phyloP scores from a whole-genome alignment of 1,284 basidiomycete species.

The Hymenochaete sp. region DNA sequence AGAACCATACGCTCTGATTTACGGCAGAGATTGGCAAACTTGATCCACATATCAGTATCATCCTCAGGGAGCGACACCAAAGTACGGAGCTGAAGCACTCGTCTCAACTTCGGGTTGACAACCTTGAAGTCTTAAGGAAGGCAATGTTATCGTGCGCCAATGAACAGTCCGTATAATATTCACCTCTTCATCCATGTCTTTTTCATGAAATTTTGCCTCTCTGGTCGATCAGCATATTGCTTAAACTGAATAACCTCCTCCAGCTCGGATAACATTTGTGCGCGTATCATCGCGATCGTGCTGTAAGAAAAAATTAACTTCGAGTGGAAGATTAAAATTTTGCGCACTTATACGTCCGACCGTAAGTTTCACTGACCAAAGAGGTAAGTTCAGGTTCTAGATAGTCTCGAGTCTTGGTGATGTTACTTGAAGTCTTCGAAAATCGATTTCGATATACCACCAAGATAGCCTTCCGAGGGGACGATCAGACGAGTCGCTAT shows the following conservation, averaged over 20 bases:
- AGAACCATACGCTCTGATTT: slow-evolving; percentile 81
- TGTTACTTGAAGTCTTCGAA: slow-evolving; percentile 82
- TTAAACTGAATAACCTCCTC: slow-evolving; percentile 99
- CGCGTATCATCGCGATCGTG: slow-evolving; percentile 92
- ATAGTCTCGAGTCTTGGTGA: slow-evolving; percentile 90
- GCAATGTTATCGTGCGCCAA: too few species aligned
- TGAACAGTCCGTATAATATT: too few species aligned
- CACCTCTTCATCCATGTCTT: slow-evolving; percentile 95
- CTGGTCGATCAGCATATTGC: slow-evolving; percentile 87
- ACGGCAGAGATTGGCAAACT: slow-evolving; percentile 83
- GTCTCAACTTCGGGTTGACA: slow-evolving; percentile 98
- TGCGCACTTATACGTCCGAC: slow-evolving; percentile 94
- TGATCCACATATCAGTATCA: slow-evolving; percentile 97
- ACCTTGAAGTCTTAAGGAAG: slow-evolving; percentile 86
- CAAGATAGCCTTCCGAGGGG: slow-evolving; percentile 93
- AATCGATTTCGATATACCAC: slow-evolving; percentile 96
- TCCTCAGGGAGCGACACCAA: slow-evolving; percentile 91
- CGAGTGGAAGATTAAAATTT: too few species aligned
- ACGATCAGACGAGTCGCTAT: slow-evolving; percentile 86
- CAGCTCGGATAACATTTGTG: slow-evolving; percentile 97
- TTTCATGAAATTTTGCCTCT: slow-evolving; percentile 78
- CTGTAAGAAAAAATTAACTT: too few species aligned
- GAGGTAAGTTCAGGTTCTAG: slow-evolving; percentile 89
- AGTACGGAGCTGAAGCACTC: slow-evolving; percentile 92
- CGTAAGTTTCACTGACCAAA: slow-evolving; percentile 93